Evolutionary conservation across 2,329 filamentous ascomycete species (phyloP), one percentile per base, ranked within the genome.

Genomic region (Drechslera avenae): DNA sequence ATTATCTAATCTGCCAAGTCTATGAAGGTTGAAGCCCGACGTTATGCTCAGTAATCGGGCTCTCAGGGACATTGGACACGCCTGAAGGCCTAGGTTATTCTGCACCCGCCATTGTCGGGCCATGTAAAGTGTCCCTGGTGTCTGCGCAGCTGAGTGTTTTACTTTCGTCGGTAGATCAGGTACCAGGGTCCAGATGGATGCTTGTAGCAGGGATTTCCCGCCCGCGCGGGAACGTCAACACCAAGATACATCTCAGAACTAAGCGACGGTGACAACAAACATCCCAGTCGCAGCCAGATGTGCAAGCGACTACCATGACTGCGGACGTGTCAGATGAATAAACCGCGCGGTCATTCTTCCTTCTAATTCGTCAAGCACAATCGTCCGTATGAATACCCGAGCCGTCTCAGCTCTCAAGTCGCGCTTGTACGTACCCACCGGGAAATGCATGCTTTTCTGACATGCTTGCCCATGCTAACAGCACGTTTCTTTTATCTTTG

Each of bases 161-260:
- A 51, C 56, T 46, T 63, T 59, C 49, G 39, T 40, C 46, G 21
- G 31, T 54, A 40, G 56, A 56, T 48, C 57, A 62, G 53, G 60
- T 42, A 49, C 59, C 54, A 54, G 57, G 53, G 46, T 46, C 44
- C 28, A 32, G 37, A 36, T 16, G 49, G 8, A 36, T 40, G 48
- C 50, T 30, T 40, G 50, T 17, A 49, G 26, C 68, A 69, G 54
- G 68, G 67, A 60, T 67, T 37, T 56, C 53, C 62, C 61, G 48
- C 39, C 52, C 41, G 49, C 48, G 51, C 52, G 40, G 48, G 49
- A 59, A 46, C 48, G 32, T 59, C 51, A 56, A 55, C 54, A 56
- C 62, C 60, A 63, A 56, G 46, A 31, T 39, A 35, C 14, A 50
- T 45, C 39, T 40, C 36, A 43, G 41, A 26, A 18, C 48, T 53